phyloP scores from a whole-genome alignment of 306 rosid species.

The Inga leiocalycina region DNA sequence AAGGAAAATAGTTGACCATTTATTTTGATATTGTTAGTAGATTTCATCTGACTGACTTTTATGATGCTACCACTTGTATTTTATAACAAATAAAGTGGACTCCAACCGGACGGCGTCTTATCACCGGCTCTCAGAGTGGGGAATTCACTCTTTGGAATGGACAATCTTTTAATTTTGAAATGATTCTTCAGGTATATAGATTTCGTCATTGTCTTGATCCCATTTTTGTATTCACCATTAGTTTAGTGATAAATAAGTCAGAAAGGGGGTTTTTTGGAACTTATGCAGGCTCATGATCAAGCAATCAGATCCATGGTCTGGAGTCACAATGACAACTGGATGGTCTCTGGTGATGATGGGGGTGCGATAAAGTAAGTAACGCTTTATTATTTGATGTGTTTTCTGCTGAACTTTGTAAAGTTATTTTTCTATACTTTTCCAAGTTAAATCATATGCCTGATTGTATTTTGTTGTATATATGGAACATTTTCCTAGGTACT shows the following conservation, averaged over 20 bases:
- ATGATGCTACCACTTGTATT: conserved; percentile 36
- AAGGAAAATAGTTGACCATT: conserved; percentile 22
- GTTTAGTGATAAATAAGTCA: conserved; percentile 1
- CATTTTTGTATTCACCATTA: conserved; percentile 21
- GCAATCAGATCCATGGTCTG: conserved; percentile 99
- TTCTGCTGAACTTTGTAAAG: conserved; percentile 16
- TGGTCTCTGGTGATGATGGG: conserved; percentile 99
- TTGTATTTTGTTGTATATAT: conserved; percentile 23
- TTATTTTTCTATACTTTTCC: conserved; percentile 25
- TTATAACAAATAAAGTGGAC: conserved; percentile 72
- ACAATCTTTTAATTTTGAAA: conserved; percentile 96
- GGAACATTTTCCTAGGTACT: conserved; percentile 63
- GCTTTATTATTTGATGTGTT: conserved; percentile 19
- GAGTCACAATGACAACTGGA: conserved; percentile 99
- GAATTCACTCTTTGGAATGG: conserved; percentile 99
- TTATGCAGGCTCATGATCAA: conserved; percentile 92
- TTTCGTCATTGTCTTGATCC: conserved; percentile 17
- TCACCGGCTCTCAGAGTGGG: conserved; percentile 98
- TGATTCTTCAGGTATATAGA: conserved; percentile 91
- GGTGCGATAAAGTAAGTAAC: conserved; percentile 88
- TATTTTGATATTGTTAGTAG: conserved; percentile 13
- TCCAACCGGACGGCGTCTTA: conserved; percentile 97
- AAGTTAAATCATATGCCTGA: conserved; percentile 9
- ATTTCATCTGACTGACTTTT: conserved; percentile 37
- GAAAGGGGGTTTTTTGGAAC: conserved; percentile 31